Evolutionary conservation across 768 basidiomycete species (phyloP), one percentile per base, ranked within the genome.

Genomic region (Paxillus involutus): DNA sequence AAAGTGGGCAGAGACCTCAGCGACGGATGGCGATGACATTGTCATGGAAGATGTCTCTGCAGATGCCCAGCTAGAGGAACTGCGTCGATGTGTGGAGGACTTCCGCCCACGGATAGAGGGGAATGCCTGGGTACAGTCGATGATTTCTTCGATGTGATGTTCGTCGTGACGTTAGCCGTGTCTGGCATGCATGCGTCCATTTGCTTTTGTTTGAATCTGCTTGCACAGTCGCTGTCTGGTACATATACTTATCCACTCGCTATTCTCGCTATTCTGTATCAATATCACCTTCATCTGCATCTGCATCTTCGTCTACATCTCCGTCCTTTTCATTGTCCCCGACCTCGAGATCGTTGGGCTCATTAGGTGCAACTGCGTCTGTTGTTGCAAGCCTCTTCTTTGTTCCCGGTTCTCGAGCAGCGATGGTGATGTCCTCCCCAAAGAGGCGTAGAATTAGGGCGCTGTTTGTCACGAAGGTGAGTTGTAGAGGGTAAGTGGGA

Each of bases 401-500:
- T 45, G 66, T 65, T 9, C 63, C 58, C 1, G 69, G 68, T 42
- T 79, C 72, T 16, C 75, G 67, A 3, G 76, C 80, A 16, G 74
- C 75, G 3, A 71, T 68, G 2, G 88, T 89, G 44, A 94, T 76
- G 63, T 97, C 94, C 45, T 82, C 78, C 1, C 86, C 89, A 63
- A 90, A 98, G 10, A 95, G 75, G 2, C 94, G 86, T 44, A 94
- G 73, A 54, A 91, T 94, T 56, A 98, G 74, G 2, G 93, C 94
- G 63, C 95, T 98, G 56, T 4, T 9, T 13, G 33, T 33, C 53
- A 49, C 12, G 37, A 45, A 39, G 48, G 36, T 55, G 33, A 47
- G 40, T 17, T 42, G 36, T 4, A 10, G 2, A 32, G 4, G 9
- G 35, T 9, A 32, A 19, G n/a, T 32, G 3, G 16, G 9, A 29